These are phyloP conservation scores for Albifimbria verrucaria DNA, from an alignment of 2,329 filamentous ascomycete genomes.

Conservation along the genomic window DNA sequence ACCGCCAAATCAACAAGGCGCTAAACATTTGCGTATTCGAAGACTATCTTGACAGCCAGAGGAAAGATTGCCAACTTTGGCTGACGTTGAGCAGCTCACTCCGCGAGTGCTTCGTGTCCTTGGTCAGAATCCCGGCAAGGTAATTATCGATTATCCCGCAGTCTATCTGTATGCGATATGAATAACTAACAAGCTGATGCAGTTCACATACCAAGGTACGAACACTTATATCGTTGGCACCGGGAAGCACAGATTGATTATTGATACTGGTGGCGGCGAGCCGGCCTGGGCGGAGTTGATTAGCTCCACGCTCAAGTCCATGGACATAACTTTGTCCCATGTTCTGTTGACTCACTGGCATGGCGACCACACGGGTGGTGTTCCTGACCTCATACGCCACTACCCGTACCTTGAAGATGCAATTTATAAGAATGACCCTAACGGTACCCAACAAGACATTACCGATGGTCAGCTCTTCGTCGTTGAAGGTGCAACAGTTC, in stretches of 20 bases:
- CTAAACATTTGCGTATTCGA: slow-evolving; percentile 45
- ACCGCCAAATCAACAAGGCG: slow-evolving; percentile 44
- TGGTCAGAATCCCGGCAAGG: slow-evolving; percentile 41
- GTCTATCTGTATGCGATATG: background rate
- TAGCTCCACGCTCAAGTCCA: slow-evolving; percentile 9
- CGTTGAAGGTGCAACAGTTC: slow-evolving; percentile 54
- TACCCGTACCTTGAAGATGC: slow-evolving; percentile 11
- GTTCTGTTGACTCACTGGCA: slow-evolving; percentile 73
- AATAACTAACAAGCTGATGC: background rate
- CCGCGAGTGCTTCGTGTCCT: slow-evolving; percentile 39
- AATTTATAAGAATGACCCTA: slow-evolving; percentile 60
- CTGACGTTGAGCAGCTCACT: slow-evolving; percentile 37
- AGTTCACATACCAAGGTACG: slow-evolving; percentile 60
- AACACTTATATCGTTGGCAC: slow-evolving; percentile 75
- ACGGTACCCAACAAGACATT: slow-evolving; percentile 33
- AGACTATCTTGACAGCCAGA: slow-evolving; percentile 41
- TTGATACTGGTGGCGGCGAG: slow-evolving; percentile 70
- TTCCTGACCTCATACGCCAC: slow-evolving; percentile 50
- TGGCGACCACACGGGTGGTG: slow-evolving; percentile 65
- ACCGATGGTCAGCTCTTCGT: slow-evolving; percentile 47
- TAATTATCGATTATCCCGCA: slow-evolving; percentile 12
- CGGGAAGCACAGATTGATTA: slow-evolving; percentile 58
- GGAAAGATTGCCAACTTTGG: slow-evolving; percentile 29
- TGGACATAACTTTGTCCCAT: slow-evolving; percentile 33
- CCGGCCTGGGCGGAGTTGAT: slow-evolving; percentile 52